A percentile compares a stretch with the other conserved stretches of the same genome.
These are phyloP conservation scores for Komagataella pastoris DNA, from an alignment of 805 yeast genomes.

Conservation along the genomic window DNA sequence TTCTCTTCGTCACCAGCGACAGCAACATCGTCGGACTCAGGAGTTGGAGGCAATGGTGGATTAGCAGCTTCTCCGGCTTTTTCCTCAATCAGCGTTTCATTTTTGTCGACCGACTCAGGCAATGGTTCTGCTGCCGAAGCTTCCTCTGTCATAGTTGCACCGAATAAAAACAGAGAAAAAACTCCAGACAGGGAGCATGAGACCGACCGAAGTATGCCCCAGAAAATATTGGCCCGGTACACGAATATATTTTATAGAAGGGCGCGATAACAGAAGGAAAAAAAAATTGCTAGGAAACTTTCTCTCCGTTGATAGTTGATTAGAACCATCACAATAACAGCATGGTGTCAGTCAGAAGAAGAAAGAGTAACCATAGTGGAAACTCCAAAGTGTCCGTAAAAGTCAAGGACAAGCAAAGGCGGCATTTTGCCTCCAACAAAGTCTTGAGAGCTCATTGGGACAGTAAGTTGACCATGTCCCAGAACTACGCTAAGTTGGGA, in stretches of 20 bases:
- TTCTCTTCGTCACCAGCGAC: not conserved
- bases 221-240: not conserved
- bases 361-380: conserved; percentile 70
- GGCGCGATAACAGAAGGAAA: not conserved
- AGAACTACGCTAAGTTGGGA: conserved; percentile 79
- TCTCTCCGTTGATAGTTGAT: not conserved
- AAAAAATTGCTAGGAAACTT: not conserved
- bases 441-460: conserved; percentile 91
- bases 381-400: conserved; percentile 59
- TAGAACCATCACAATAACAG: not conserved
- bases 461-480: conserved; percentile 61
- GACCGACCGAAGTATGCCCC: not conserved
- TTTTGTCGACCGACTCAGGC: not conserved
- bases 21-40: not conserved
- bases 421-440: conserved; percentile 59
- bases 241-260: not conserved
- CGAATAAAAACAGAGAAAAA: not conserved
- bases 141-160: not conserved
- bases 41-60: not conserved
- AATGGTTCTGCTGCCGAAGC: not conserved
- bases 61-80: not conserved
- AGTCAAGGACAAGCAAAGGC: conserved; percentile 55
- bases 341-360: conserved; percentile 53
- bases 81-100: not conserved
- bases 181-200: not conserved